Base-by-base conservation (phyloP, 192 early-diverging fungal genomes). In the Coemansia sp. region DNA sequence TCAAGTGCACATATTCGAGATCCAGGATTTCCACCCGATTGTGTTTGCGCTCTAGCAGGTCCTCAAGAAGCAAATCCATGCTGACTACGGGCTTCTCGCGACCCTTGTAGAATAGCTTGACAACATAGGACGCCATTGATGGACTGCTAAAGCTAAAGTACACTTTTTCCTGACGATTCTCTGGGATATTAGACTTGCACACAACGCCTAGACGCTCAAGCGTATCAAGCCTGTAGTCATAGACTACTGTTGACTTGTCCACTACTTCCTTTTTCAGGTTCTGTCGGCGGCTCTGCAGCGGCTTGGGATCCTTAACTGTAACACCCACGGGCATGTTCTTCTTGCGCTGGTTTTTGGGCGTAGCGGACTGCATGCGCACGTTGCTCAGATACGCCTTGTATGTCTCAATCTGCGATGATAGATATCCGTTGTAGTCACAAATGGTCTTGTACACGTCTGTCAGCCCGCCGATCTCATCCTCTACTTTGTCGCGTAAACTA, bases 311-410 rank as follows among this genome's bases (percentile, higher is more conserved):
- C 7, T 85, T 77, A 0, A 88, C 86, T 34, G 87, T 87, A 22
- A 88, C 88, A 24, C 87, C 87, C 12, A 67, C 89, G 57, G 25
- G 90, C 86, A 68, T 82, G 57, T 71, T 69, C 69, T 76, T 81
- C 53, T 73, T 71, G 58, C 68, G 75, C 62, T 72, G 82, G 88
- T 68, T 84, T 87, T 76, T 95, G 88, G 58, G 89, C 54, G 72
- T 71, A 4, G 77, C 77, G 22, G 77, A 74, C 62, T 80, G 77
- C 77, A 80, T 88, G 38, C 95, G 88, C 49, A 97, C 95, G 59
- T 97, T 97, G 68, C 93, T 89, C 32, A 97, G 72, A 56, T 97
- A 97, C 6, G 92, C 92, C 82, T 94, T 95, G 83, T 97, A 97
- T 23, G 86, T 88, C 61, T 97, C 95, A 49, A 97, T 79, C 83